Base-by-base conservation (phyloP, 208 protist species). In the Crithidia sp. region DNA sequence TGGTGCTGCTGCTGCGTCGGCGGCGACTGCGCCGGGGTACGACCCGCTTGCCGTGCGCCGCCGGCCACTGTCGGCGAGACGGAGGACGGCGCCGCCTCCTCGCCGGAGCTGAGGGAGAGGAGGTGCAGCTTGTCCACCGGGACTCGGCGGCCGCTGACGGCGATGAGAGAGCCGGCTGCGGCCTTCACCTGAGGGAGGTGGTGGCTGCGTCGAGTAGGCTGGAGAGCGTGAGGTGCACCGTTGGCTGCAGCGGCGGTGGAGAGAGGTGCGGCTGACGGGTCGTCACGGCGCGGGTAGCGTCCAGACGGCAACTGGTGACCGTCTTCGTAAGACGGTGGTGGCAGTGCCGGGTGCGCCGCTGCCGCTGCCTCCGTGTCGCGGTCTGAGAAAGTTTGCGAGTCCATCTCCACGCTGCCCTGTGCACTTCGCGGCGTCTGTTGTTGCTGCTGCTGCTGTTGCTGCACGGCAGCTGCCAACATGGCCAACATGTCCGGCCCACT, bases 111-210 rank as follows among this genome's bases (percentile, higher is more conserved):
- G 40, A 79, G 58, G 13, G 74, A 60, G 10, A 95, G 80, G 28
- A 93, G 75, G 74, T 93, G 84, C 57, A 95, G 60, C 58, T 92
- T 95, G 61, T 90, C 81, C 41, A 92, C 83, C 0, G 90, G 90
- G 14, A 95, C 86, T 10, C 90, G 90, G n/a, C 90, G 81, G 16
- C 90, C 90, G 14, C 84, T 82, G 7, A 95, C 84, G 37, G 90
- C 84, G 70, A 95, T 88, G 57, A 93, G 73, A 13, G 79, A 80
- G 10, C 84, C 80, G 0, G 86, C 71, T 14, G 78, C 76, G 8
- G 76, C 75, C 70, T 82, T 80, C 12, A 86, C 78, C 2, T 84
- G 78, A 0, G 71, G 65, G 9, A 80, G 58, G 73, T 72, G 69
- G 74, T 83, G 41, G 74, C 75, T 64, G 40, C 79, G 50, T 37